Conservation (phyloP, 2,329 filamentous ascomycete genomes). For the Nothophoma quercina region DNA sequence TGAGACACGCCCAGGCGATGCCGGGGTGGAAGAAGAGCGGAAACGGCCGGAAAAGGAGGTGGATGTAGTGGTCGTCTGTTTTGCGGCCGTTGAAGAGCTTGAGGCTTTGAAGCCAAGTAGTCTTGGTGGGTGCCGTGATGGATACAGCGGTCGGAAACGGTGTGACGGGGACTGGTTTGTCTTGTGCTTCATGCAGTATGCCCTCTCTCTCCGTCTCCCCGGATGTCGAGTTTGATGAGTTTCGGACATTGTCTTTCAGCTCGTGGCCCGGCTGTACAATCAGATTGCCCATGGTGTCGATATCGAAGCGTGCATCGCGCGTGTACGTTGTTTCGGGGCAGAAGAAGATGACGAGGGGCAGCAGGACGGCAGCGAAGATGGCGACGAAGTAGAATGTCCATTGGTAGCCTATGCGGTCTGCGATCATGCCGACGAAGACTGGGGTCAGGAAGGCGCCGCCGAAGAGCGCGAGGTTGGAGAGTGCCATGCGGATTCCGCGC, state of each 20-base stretch:
- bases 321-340: slow-evolving; percentile 85
- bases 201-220: slow-evolving; percentile 7
- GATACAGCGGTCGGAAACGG: slow-evolving; percentile 42
- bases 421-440: slow-evolving; percentile 89
- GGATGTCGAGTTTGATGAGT: neutral
- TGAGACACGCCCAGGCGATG: slow-evolving; percentile 81
- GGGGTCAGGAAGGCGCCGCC: slow-evolving; percentile 80
- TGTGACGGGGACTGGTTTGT: neutral
- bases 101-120: slow-evolving; percentile 66
- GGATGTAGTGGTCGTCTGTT: slow-evolving; percentile 75
- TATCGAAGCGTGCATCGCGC: slow-evolving; percentile 72
- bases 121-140: no score
- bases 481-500: slow-evolving; percentile 85
- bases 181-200: neutral
- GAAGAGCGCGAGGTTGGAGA: slow-evolving; percentile 74
- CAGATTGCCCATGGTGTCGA: slow-evolving; percentile 63
- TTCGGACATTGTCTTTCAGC: neutral
- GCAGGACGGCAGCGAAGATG: slow-evolving; percentile 76
- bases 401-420: slow-evolving; percentile 75
- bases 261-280: slow-evolving; percentile 11
- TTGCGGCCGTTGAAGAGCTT: slow-evolving; percentile 82
- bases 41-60: slow-evolving; percentile 74
- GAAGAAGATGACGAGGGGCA: slow-evolving; percentile 77
- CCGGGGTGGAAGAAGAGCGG: slow-evolving; percentile 84
- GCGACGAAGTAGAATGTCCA: slow-evolving; percentile 91